Base-by-base conservation (phyloP, 2,329 filamentous ascomycete species). In the Incumbomyces delicatus region DNA sequence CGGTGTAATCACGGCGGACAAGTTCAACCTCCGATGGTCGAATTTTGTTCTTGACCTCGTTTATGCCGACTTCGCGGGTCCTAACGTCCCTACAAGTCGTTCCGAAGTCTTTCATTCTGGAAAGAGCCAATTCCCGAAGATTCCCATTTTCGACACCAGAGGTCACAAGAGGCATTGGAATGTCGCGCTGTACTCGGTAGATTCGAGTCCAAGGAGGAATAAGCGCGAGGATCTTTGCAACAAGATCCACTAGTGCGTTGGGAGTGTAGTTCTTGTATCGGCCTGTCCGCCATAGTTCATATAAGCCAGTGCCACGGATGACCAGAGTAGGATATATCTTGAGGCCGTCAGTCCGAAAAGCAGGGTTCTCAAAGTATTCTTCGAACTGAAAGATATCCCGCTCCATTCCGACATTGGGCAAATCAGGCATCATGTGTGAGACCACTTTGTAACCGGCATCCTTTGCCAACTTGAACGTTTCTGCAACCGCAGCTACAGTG, bases 131-230 rank as follows among this genome's bases (percentile, higher is more conserved):
- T 65, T 98, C 92, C 52, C 92, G 81, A 33, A 98, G 71, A 62
- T 98, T 98, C 51, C 92, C 92, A 58, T 98, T 98, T 68, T 98
- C 92, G 0, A 98, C 92, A 34, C 92, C 92, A 1, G 90, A 94
- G 0, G 92, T 96, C n/a, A 98, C 94, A 18, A 98, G 75, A 1
- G 92, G 92, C 92, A 98, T 98, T n/a, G 92, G 92, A 49, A 98
- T 98, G 67, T 98, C 92, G 63, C 92, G 81, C 71, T 98, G 92
- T 0, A 98, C 92, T 50, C 92, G 87, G 70, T 98, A 98, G 60
- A 98, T 98, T 52, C 92, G 81, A 0, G 94, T 98, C 92, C 92
- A 98, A 1, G 92, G 92, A 1, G 92, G 92, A 0, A 98, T 84
- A 2, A 98, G 75, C 0, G 92, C 92, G 52, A 98, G 71, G 44